These are phyloP conservation scores for Fusarium scirpi DNA, from an alignment of 2,329 filamentous ascomycete species.

Conservation along the genomic window DNA sequence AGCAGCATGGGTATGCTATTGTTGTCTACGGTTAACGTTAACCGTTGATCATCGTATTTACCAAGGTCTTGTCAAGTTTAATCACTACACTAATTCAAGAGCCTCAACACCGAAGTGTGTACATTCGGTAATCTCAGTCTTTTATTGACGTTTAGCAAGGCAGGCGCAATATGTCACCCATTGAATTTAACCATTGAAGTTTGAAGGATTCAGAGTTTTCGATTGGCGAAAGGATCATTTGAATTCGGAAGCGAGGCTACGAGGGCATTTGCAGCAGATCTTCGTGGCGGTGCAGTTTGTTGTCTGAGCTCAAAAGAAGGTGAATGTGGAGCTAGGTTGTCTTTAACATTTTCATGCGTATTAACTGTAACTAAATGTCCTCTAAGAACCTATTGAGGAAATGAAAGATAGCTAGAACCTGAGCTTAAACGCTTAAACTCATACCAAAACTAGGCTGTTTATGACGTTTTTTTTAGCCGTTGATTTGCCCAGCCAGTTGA, in stretches of 20 bases:
- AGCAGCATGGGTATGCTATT: not conserved
- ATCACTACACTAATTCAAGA: not conserved
- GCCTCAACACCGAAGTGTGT: not conserved
- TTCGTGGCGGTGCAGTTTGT: constrained; percentile 32
- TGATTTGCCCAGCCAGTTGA: not conserved
- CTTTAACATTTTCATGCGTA: not conserved
- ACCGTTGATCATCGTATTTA: not conserved
- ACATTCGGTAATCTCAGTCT: not conserved
- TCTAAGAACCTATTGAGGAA: not conserved
- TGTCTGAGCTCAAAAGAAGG: not conserved
- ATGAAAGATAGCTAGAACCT: not conserved
- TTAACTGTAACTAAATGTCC: not conserved
- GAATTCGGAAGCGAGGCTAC: not conserved
- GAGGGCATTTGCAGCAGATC: not conserved
- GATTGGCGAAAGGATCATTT: constrained; percentile 21
- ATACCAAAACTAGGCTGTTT: not conserved
- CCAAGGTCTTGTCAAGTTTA: not conserved
- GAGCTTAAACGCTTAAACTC: not conserved
- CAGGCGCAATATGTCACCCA: not conserved
- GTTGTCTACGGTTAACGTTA: not conserved
- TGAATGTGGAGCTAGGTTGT: not conserved
- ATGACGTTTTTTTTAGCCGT: not conserved
- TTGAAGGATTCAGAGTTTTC: not conserved
- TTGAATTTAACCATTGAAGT: not conserved
- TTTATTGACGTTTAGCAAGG: not conserved